Conservation (phyloP, 257 asterid species). For the Forsythia viridissima region DNA sequence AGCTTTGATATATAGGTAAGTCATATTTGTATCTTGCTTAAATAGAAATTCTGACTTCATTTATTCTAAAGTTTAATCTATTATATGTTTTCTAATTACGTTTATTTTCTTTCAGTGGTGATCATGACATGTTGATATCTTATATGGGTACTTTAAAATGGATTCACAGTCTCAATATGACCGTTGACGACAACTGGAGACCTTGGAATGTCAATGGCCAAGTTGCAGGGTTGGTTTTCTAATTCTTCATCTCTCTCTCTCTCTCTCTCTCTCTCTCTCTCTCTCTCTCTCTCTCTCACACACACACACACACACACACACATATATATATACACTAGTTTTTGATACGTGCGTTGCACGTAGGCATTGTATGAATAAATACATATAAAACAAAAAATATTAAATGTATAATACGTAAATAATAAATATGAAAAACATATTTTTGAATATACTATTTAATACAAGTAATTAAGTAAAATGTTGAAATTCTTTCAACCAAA, state of each 20-base stretch:
- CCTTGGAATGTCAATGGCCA: constrained; percentile 43
- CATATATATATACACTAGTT: too few species aligned
- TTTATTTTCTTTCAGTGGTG: constrained; percentile 16
- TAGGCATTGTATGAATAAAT: too few species aligned
- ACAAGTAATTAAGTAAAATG: too few species aligned
- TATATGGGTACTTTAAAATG: constrained; percentile 25
- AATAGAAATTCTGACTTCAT: neutral
- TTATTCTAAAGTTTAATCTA: neutral
- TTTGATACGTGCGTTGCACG: too few species aligned
- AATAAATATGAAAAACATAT: too few species aligned
- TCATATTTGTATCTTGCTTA: neutral
- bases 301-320: too few species aligned
- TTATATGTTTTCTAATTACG: neutral
- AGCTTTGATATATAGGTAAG: neutral
- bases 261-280: too few species aligned
- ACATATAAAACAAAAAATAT: too few species aligned
- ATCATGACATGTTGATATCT: constrained; percentile 25
- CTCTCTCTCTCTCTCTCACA: too few species aligned
- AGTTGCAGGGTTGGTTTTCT: constrained; percentile 46
- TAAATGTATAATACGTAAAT: too few species aligned
- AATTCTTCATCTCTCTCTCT: neutral
- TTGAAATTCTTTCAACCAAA: too few species aligned
- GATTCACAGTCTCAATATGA: constrained; percentile 19
- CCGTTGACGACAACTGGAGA: constrained; percentile 25
- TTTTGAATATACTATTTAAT: too few species aligned